Base-by-base conservation (phyloP, 129 eudicot species). In the Arctium minus region DNA sequence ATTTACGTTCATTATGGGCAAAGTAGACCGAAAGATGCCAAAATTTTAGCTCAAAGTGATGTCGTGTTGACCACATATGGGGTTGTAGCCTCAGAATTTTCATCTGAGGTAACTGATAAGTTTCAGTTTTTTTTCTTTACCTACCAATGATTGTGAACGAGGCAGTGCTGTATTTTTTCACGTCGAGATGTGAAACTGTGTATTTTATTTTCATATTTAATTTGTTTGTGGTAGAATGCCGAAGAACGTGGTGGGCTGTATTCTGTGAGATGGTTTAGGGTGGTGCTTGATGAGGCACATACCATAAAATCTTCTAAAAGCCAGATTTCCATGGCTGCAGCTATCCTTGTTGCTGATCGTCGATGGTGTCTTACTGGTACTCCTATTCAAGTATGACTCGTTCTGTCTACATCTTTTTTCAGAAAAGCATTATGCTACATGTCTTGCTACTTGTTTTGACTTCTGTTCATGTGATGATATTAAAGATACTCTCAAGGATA, bases 341-440 rank as follows among this genome's bases (percentile, higher is more conserved):
- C 98, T 80, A 92, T 93, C 53, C 92, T 96, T 85, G 72, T 84
- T 81, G 98, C 99, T 82, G 98, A 90, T 68, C 87, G 97, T 42
- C 87, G 99, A 74, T 96, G 99, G 99, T 96, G 99, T 88, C 98
- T 96, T 80, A 96, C 99, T 72, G 99, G 99, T 42, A 96, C 99
- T 48, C 98, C 99, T 53, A 96, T 96, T 72, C 99, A 96, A 94
- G 99, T 96, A 85, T 82, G 36, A 39, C 53, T 12, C 2, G 3
- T 74, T 17, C 9, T 0, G 44, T 35, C 44, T 10, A 33, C 44
- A 33, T 70, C 22, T 70, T 70, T 30, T 38, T 40, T 40, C 12
- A 50, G 3, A 0, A 13, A 50, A 50, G n/a, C 62, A 50, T 11
- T n/a, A n/a, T 12, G 15, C 44, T 74, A 10, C 9, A 39, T 39